Conservation (phyloP, 257 asterid species). For the Galeopsis tetrahit region DNA sequence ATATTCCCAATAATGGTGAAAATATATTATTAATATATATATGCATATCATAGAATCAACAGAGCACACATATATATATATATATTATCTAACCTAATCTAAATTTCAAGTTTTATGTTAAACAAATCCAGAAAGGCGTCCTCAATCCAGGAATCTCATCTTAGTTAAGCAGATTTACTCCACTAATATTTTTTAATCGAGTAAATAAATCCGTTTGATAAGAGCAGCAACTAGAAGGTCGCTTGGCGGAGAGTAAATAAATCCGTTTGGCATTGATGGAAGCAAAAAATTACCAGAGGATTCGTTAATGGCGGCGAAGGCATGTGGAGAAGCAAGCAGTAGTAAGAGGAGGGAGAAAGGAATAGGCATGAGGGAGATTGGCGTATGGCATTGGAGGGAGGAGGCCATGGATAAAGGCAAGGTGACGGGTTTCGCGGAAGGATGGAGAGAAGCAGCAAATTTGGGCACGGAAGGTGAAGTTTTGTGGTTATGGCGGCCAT, state of each 20-base stretch:
- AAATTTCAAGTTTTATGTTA: constrained; percentile 17
- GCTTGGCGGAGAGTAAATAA: neutral
- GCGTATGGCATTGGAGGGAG: constrained; percentile 23
- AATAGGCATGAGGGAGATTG: neutral
- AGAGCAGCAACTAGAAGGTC: constrained; percentile 17
- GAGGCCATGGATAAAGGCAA: constrained; percentile 28
- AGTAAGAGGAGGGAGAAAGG: constrained; percentile 6
- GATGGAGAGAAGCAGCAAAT: constrained; percentile 21
- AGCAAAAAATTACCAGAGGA: constrained; percentile 39
- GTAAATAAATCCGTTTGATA: neutral
- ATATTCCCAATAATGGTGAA: constrained; percentile 6
- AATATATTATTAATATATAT: neutral
- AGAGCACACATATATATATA: neutral
- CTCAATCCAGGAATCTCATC: neutral
- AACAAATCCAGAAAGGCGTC: neutral
- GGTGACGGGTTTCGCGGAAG: too few relatives aligned
- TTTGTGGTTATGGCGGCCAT: constrained; percentile 44
- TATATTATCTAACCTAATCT: neutral
- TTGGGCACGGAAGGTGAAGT: constrained; percentile 30
- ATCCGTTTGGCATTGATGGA: neutral
- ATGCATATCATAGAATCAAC: neutral
- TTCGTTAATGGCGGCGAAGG: constrained; percentile 29
- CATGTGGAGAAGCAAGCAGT: constrained; percentile 19
- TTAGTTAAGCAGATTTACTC: constrained; percentile 17
- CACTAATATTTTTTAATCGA: neutral